Base-by-base conservation (phyloP, 163 green algal genomes). In the Trebouxia gelatinosa region DNA sequence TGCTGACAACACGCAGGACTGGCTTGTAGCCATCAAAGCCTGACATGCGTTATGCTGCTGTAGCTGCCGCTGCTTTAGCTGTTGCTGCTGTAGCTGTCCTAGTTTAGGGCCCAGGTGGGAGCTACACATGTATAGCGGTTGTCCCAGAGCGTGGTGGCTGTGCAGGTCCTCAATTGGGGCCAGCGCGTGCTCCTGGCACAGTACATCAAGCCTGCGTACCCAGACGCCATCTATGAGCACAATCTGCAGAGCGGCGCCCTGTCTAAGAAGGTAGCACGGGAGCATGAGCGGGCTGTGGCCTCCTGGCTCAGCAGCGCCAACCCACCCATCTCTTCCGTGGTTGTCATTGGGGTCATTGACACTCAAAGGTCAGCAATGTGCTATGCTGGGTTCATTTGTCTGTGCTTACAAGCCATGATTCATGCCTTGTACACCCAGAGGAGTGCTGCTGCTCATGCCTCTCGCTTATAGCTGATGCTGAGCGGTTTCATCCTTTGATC, bases 271-370 rank as follows among this genome's bases (percentile, higher is more conserved):
- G 31, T 83, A 70, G 40, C 13, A 0, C 38, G 16, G 6, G 79
- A 84, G 61, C 35, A 32, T 23, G 51, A 74, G 21, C 67, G 76
- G 38, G 77, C 85, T 28, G 31, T 82, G 26, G 58, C 81, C 26
- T 48, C 50, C 31, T 87, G 83, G 83, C 62, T 87, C 70, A 75
- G 66, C 3, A 65, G 28, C 6, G 68, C 83, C 34, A 87, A 87
- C 50, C 83, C 83, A 16, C 37, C 75, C 59, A 77, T 87, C 37
- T 19, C 29, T 7, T 62, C 31, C 11, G 26, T 26, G 23, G 50
- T 78, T 43, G 82, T 70, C 17, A 46, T 78, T 65, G 40, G 43
- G 5, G 70, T 87, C 19, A 31, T 86, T 70, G 82, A 87, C 74
- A 78, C 43, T 40, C 40, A 76, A 35, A 43, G 68, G 68, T 76